phyloP scores from a whole-genome alignment of 345 rosid species.

The Gossypium arboreum region DNA sequence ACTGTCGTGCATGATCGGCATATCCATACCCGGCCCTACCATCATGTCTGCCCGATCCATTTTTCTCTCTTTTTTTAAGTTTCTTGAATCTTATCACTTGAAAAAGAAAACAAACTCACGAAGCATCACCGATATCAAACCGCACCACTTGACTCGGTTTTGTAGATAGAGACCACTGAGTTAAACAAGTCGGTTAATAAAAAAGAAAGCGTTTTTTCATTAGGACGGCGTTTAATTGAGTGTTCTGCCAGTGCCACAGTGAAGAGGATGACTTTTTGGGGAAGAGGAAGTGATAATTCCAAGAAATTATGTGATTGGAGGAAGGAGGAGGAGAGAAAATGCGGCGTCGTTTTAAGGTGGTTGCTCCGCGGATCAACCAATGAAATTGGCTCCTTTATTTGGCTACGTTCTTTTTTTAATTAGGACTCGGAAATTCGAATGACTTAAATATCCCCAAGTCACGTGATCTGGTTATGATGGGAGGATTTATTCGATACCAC shows the following conservation, averaged over 20 bases:
- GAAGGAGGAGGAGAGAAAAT: slow-evolving; percentile 17
- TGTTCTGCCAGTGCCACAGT: background rate
- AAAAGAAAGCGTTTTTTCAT: background rate
- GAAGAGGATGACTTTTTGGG: slow-evolving; percentile 10
- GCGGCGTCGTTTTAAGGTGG: background rate
- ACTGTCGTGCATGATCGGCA: slow-evolving; percentile 95
- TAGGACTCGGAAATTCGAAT: background rate
- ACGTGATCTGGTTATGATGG: slow-evolving; percentile 14
- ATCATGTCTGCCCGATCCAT: slow-evolving; percentile 52
- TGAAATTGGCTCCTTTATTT: background rate
- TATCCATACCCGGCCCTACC: slow-evolving; percentile 59
- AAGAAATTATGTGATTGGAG: slow-evolving; percentile 10
- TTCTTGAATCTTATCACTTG: background rate
- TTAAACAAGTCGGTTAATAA: background rate
- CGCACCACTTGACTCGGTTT: slow-evolving; percentile 3
- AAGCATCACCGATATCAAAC: slow-evolving; percentile 13
- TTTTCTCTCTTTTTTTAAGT: slow-evolving; percentile 3
- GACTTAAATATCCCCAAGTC: slow-evolving; percentile 17
- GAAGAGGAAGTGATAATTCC: slow-evolving; percentile 5
- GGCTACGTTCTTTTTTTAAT: background rate
- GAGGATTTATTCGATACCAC: background rate
- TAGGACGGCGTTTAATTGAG: slow-evolving; percentile 6
- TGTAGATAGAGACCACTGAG: background rate
- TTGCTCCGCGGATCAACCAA: background rate
- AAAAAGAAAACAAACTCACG: background rate